phyloP scores from a whole-genome alignment of 2,329 filamentous ascomycete genomes.

The Neonectria magnoliae region DNA sequence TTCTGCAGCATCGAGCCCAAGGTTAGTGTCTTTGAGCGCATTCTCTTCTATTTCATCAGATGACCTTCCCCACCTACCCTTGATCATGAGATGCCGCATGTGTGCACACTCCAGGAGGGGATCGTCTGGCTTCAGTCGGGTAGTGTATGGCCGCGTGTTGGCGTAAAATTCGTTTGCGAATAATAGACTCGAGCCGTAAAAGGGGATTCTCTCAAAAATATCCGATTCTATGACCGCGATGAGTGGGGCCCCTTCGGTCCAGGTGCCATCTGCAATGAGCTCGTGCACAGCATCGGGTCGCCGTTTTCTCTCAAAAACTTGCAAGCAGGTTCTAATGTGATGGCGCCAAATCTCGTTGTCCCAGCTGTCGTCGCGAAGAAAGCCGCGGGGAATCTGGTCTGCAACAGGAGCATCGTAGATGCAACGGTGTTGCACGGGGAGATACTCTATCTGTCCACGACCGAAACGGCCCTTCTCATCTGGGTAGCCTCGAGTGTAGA shows the following conservation, averaged over 20 bases:
- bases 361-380: conserved; percentile 1
- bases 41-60: background rate
- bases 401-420: conserved; percentile 12
- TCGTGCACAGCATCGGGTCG: background rate
- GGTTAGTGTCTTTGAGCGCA: background rate
- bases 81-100: conserved; percentile 22
- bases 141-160: background rate
- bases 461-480: background rate
- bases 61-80: background rate
- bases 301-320: conserved; percentile 17
- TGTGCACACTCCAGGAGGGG: conserved; percentile 10
- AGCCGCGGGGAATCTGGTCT: background rate
- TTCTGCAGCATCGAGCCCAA: background rate
- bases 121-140: background rate
- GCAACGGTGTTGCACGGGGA: conserved; percentile 18
- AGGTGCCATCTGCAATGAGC: background rate
- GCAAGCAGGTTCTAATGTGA: conserved; percentile 7
- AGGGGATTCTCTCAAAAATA: background rate
- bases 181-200: too few species aligned
- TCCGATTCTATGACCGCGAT: background rate
- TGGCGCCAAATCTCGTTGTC: conserved; percentile 1
- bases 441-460: conserved; percentile 10
- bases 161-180: background rate
- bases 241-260: too few species aligned
- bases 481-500: conserved; percentile 21